phyloP scores from a whole-genome alignment of 129 eudicot species.

The Flaveria bidentis region DNA sequence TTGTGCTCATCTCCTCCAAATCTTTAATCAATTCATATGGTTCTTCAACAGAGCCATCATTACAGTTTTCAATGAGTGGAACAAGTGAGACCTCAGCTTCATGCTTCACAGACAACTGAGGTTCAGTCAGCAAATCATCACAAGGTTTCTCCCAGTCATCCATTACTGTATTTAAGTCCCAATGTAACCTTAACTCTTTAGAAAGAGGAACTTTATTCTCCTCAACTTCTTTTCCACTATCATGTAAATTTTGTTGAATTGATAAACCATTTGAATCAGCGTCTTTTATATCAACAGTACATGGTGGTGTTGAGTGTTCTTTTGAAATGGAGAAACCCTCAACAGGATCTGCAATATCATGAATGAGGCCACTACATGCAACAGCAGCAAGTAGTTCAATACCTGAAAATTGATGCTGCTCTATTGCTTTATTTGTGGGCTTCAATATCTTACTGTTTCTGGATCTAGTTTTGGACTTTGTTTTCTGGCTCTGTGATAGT shows the following conservation, averaged over 20 bases:
- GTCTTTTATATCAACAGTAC: slow-evolving; percentile 15
- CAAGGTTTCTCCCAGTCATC: slow-evolving; percentile 46
- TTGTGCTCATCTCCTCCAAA: slow-evolving; percentile 15
- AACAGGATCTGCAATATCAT: slow-evolving; percentile 18
- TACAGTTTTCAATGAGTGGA: not conserved
- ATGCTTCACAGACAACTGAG: slow-evolving; percentile 17
- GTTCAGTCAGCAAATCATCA: slow-evolving; percentile 10
- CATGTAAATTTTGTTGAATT: slow-evolving; percentile 7
- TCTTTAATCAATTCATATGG: not conserved
- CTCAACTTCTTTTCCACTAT: slow-evolving; percentile 15
- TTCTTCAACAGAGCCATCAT: slow-evolving; percentile 7
- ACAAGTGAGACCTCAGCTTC: slow-evolving; percentile 12
- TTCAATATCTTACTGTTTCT: slow-evolving; percentile 19
- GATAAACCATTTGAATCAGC: slow-evolving; percentile 19
- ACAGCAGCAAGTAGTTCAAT: slow-evolving; percentile 43
- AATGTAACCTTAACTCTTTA: slow-evolving; percentile 35
- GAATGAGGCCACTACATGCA: slow-evolving; percentile 30
- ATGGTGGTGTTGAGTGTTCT: slow-evolving; percentile 23
- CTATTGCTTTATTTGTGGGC: not conserved
- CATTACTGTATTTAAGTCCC: slow-evolving; percentile 43
- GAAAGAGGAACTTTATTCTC: slow-evolving; percentile 16
- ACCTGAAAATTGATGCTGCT: slow-evolving; percentile 32
- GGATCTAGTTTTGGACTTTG: slow-evolving; percentile 21
- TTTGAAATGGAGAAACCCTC: slow-evolving; percentile 1
- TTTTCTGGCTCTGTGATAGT: slow-evolving; percentile 22